Conservation (phyloP, 164 flowering plant species). For the Warburgia ugandensis region DNA sequence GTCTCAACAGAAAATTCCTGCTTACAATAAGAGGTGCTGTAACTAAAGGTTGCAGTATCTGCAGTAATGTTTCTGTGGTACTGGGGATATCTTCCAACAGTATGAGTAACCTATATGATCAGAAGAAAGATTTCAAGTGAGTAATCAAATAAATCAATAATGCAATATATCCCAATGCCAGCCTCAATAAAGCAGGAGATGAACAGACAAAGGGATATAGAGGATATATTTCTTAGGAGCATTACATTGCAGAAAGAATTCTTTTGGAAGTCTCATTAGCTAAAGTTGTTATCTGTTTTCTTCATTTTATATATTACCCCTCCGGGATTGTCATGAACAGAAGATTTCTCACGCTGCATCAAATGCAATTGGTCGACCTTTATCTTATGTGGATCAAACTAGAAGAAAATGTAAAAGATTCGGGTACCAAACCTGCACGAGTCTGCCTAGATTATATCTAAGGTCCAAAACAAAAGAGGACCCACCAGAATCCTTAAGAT, state of each 20-base stretch:
- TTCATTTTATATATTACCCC: no score
- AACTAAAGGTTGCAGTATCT: slow-evolving; percentile 55
- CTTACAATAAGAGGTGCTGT: slow-evolving; percentile 72
- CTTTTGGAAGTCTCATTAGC: no score
- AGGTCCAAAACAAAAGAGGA: slow-evolving; percentile 81
- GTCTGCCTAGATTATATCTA: slow-evolving; percentile 93
- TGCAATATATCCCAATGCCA: slow-evolving; percentile 51
- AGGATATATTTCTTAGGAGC: no score
- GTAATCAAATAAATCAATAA: not conserved
- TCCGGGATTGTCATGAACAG: no score
- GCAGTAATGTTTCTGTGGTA: slow-evolving; percentile 52
- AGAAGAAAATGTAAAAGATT: not conserved
- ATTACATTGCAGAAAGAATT: no score
- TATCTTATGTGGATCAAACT: not conserved
- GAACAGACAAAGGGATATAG: not conserved
- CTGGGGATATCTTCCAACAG: slow-evolving; percentile 82
- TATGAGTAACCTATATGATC: slow-evolving; percentile 60
- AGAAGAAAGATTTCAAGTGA: not conserved
- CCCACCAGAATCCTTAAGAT: slow-evolving; percentile 84
- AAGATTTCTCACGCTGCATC: no score
- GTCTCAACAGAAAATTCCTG: not conserved
- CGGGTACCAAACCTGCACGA: slow-evolving; percentile 60
- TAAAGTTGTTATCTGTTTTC: no score
- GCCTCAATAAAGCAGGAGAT: slow-evolving; percentile 37
- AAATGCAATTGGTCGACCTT: not conserved